A percentile compares a stretch with the other conserved stretches of the same genome.
Evolutionary conservation across 441 rosid genomes (phyloP).

Genomic region (Manihot esculenta): DNA sequence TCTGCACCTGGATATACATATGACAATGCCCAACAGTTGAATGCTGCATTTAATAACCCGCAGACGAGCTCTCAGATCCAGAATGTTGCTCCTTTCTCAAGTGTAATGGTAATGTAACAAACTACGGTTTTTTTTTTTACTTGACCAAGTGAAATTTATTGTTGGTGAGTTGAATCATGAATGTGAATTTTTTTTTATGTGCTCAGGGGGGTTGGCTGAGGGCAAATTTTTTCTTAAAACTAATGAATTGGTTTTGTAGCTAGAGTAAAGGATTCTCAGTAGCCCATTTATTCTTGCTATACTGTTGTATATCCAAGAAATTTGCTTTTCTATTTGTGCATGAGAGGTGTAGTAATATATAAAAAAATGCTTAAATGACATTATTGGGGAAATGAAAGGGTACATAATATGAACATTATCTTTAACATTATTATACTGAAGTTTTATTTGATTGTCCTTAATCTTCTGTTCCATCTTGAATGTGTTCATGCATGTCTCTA

Average conservation of each 20-base stretch:
- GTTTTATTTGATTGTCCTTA: background rate
- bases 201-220: background rate
- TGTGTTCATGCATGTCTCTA: background rate
- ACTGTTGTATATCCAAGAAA: background rate
- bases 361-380: background rate
- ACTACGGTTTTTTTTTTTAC: background rate
- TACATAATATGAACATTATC: background rate
- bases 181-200: background rate
- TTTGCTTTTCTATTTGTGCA: background rate
- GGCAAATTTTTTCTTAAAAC: background rate
- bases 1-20: conserved; percentile 63
- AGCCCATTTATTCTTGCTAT: background rate
- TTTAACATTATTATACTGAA: background rate
- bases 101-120: conserved; percentile 62
- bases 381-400: background rate
- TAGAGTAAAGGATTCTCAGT: background rate
- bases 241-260: background rate
- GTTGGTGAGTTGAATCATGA: background rate
- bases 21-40: conserved; percentile 67
- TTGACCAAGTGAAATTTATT: background rate
- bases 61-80: conserved; percentile 75
- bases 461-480: background rate
- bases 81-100: conserved; percentile 69
- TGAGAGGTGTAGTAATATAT: background rate
- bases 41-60: conserved; percentile 50